Evolutionary conservation across 306 rosid genomes (phyloP), one percentile per base, ranked within the genome.

Genomic region (Cercis canadensis): DNA sequence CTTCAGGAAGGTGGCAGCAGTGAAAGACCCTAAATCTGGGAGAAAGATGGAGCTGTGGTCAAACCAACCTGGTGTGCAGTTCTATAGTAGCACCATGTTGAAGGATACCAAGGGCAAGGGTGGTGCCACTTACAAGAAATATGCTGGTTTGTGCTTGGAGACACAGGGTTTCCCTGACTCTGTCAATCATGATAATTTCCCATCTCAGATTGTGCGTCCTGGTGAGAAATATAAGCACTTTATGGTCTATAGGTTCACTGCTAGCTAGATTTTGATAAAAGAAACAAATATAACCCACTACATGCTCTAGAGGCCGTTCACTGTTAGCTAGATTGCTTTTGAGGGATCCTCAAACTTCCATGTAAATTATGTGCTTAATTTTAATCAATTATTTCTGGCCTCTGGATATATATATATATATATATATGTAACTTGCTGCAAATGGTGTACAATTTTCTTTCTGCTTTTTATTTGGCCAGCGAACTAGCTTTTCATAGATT

Each of bases 41-140:
- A 80, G 97, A 57, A 80, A 74, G 72, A 9, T 88, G 89, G 92
- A 91, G 78, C 12, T 91, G 9, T 91, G 90, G 89, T 75, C 96
- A 7, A 78, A 81, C 50, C 81, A 76, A 56, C 56, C 78, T 15
- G 97, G 95, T 8, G 6, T 91, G 39, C 96, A 91, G 57, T 87
- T 75, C 57, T 90, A 86, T 18, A 72, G 88, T 0, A 51, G 85
- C 29, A 83, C 80, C 16, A 60, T 70, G 84, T 44, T 91, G 74
- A 8, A 52, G 0, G 41, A 74, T 29, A 81, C 73, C 47, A 66
- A 69, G 13, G 92, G 97, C 14, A 88, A 88, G 54, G 77, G 36
- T 14, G 87, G 92, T 4, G 83, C 68, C 10, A 44, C 36, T 11
- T 88, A 86, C 36, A 8, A 19, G 0, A 31, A 63, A 11, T 47